phyloP scores from a whole-genome alignment of 2,329 filamentous ascomycete species.

The Penicillium occitanis region DNA sequence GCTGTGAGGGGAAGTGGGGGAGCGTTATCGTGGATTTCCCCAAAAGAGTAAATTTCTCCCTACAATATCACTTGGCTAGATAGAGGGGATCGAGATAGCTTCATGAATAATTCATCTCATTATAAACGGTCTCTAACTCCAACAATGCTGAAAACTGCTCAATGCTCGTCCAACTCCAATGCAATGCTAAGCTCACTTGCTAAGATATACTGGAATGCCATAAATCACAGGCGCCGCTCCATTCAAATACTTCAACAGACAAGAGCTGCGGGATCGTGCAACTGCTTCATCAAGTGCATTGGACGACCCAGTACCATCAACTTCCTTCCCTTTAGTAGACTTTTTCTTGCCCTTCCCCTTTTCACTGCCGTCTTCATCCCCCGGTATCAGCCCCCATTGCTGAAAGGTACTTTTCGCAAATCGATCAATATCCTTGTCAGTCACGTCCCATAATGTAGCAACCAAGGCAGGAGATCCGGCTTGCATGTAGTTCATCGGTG shows the following conservation, averaged over 20 bases:
- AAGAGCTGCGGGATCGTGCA: constrained; percentile 70
- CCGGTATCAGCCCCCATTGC: constrained; percentile 75
- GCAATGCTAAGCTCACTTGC: constrained; percentile 22
- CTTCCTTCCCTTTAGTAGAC: constrained; percentile 7
- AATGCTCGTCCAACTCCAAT: neutral
- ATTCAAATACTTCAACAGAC: constrained; percentile 86
- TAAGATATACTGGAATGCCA: constrained; percentile 85
- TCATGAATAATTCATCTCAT: neutral
- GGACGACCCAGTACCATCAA: constrained; percentile 28
- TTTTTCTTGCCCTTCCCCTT: constrained; percentile 26
- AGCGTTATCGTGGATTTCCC: neutral
- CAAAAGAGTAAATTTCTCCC: constrained; percentile 15
- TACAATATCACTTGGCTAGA: neutral
- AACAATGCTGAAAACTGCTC: neutral
- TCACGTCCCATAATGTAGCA: constrained; percentile 96
- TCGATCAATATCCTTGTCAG: constrained; percentile 93
- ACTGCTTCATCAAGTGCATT: constrained; percentile 78
- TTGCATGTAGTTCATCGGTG: constrained; percentile 87
- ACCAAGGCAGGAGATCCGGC: constrained; percentile 83
- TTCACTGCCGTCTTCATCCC: constrained; percentile 22
- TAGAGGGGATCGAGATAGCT: neutral
- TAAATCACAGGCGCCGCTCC: constrained; percentile 93
- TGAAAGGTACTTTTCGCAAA: constrained; percentile 79
- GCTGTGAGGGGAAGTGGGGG: constrained; percentile 13
- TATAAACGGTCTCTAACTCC: neutral